Evolutionary conservation across 2,329 filamentous ascomycete species (phyloP), one percentile per base, ranked within the genome.

Genomic region (Plenodomus lindquistii): DNA sequence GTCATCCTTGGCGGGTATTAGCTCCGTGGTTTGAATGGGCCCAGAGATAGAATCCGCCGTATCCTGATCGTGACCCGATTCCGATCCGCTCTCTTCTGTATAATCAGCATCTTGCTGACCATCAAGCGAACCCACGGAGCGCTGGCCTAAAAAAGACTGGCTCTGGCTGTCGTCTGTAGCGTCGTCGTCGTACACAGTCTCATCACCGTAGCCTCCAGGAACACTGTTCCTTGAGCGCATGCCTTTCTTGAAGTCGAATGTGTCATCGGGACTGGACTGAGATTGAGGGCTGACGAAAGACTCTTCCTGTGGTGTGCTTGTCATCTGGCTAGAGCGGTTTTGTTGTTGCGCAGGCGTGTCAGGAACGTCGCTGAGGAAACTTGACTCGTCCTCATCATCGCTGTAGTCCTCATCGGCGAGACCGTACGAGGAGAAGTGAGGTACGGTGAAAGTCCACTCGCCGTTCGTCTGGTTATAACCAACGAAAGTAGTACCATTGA

Each of bases 371-470:
- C 72, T 75, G 15, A 78, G 61, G 37, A 60, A 59, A 48, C 67
- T 71, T n/a, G 66, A 66, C 22, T 61, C 60, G 52, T 79, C 78
- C 42, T 89, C 86, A 21, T 90, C 87, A 37, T 91, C 89, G 40
- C 59, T 64, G 50, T 64, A 67, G 35, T 89, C 80, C 36, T 75
- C 75, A 35, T 89, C 90, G 55, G 93, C 88, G 44, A 97, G 80
- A 35, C 89, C 92, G 67, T 99, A 99, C 1, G 91, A 96, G 1
- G 93, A 97, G 72, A 95, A 99, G 72, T 99, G 94, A 65, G 93
- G 86, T n/a, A 99, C 94, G 9, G 80, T 85, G 76, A 99, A 99
- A 13, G 84, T 83, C 95, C 95, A 99, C 39, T 89, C 82, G 43
- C 93, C 94, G 43, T 85, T 91, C 1, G 89, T 80, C 48, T 80